These are phyloP conservation scores for Cladorrhinum sp. DNA, from an alignment of 2,329 filamentous ascomycete species.

Conservation along the genomic window DNA sequence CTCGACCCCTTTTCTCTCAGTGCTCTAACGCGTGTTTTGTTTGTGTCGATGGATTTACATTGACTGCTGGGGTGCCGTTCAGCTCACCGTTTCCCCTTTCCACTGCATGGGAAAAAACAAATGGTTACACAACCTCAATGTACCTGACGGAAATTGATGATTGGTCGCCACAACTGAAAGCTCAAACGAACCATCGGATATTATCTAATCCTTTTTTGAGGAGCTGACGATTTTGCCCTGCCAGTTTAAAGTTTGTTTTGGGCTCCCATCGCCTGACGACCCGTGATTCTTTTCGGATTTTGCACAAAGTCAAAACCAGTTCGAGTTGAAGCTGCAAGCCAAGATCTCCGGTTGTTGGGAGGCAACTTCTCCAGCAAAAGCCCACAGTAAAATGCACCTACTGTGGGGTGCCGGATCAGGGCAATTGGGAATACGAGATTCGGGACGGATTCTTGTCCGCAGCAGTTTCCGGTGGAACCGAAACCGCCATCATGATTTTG, in stretches of 20 bases:
- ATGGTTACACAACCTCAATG: neutral
- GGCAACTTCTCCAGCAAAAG: neutral
- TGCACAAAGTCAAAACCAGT: neutral
- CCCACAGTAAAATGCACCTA: neutral
- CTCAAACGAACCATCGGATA: neutral
- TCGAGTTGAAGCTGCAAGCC: neutral
- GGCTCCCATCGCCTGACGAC: too few species aligned
- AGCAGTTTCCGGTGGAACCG: neutral
- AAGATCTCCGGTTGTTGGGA: neutral
- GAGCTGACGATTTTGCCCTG: too few species aligned
- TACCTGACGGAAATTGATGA: neutral
- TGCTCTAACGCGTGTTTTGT: too few species aligned
- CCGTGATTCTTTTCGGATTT: too few species aligned
- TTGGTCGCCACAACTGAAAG: neutral
- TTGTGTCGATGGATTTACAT: neutral
- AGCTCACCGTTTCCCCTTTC: neutral
- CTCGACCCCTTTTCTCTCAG: too few species aligned
- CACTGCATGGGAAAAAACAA: neutral
- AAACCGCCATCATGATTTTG: neutral
- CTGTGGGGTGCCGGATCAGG: neutral
- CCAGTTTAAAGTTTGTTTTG: too few species aligned
- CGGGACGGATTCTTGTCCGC: neutral
- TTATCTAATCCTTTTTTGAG: neutral
- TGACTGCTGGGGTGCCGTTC: neutral
- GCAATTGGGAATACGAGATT: neutral